Evolutionary conservation across 2,329 filamentous ascomycete genomes (phyloP).

Genomic region (Curvularia verruculosa): DNA sequence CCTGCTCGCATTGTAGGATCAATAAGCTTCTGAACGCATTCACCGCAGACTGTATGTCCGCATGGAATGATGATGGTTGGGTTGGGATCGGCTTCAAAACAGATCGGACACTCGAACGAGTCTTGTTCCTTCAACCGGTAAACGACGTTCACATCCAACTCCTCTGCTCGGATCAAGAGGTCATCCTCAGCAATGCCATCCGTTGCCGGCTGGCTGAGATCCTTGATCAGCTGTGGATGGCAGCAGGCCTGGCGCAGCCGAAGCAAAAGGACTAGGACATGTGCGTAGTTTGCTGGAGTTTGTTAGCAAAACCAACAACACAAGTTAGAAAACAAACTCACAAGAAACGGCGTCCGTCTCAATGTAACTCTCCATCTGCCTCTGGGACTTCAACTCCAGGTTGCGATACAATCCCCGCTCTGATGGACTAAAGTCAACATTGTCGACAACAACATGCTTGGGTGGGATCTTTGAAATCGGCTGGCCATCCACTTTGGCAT

Average conservation of each 20-base stretch:
- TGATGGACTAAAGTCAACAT: slow-evolving; percentile 70
- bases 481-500: slow-evolving; percentile 77
- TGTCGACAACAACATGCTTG: slow-evolving; percentile 65
- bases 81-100: slow-evolving; percentile 76
- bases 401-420: slow-evolving; percentile 69
- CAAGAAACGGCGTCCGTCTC: slow-evolving; percentile 68
- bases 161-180: slow-evolving; percentile 67
- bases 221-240: slow-evolving; percentile 73
- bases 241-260: slow-evolving; percentile 82
- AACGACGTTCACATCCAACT: slow-evolving; percentile 66
- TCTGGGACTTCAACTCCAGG: slow-evolving; percentile 69
- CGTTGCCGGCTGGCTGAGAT: slow-evolving; percentile 70
- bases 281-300: slow-evolving; percentile 68
- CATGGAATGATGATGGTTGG: slow-evolving; percentile 82
- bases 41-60: slow-evolving; percentile 78
- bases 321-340: slow-evolving; percentile 8
- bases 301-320: slow-evolving; percentile 7
- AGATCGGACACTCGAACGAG: slow-evolving; percentile 80
- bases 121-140: slow-evolving; percentile 66
- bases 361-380: slow-evolving; percentile 79
- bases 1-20: slow-evolving; percentile 60
- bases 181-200: slow-evolving; percentile 60
- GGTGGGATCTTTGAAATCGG: slow-evolving; percentile 73
- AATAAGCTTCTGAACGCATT: slow-evolving; percentile 73
- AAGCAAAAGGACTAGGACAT: slow-evolving; percentile 78